A percentile compares a stretch with the other conserved stretches of the same genome.
These are phyloP conservation scores for Mucor plumbeus DNA, from an alignment of 371 early-diverging fungal species.

Conservation along the genomic window DNA sequence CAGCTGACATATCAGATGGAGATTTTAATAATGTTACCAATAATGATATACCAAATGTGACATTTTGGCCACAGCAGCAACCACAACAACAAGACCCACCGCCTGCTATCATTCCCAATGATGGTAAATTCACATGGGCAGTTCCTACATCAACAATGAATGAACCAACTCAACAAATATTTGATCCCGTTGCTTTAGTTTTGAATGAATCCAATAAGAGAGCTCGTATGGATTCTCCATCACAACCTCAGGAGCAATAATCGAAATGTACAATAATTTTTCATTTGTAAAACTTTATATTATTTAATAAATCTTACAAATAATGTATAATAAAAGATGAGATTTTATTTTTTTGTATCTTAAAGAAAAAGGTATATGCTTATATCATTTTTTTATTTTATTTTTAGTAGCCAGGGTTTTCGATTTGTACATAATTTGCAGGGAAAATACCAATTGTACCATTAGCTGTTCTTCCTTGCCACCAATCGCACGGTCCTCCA, in stretches of 20 bases:
- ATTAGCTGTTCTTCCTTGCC: conserved; percentile 84
- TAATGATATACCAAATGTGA: conserved; percentile 34
- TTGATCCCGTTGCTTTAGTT: conserved; percentile 15
- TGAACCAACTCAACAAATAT: background rate
- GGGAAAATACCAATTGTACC: conserved; percentile 93
- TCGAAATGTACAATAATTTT: no score
- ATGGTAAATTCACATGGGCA: conserved; percentile 43
- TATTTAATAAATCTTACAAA: background rate
- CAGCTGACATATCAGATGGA: conserved; percentile 18
- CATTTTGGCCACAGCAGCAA: conserved; percentile 40
- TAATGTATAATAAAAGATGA: background rate
- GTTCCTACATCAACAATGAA: conserved; percentile 9
- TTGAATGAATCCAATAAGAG: conserved; percentile 14
- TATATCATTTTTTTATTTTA: background rate
- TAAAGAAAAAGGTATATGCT: background rate
- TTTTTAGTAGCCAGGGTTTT: conserved; percentile 15
- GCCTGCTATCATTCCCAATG: conserved; percentile 42
- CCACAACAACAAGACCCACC: conserved; percentile 32
- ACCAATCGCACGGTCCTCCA: conserved; percentile 87
- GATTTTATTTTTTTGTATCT: background rate
- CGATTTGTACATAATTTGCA: conserved; percentile 77
- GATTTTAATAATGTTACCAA: conserved; percentile 10
- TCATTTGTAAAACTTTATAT: background rate
- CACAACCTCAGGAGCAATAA: background rate
- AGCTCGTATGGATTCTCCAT: conserved; percentile 11